Evolutionary conservation across 1,139 yeast genomes (phyloP), one percentile per base, ranked within the genome.

Genomic region (Saccharomycopsis hybrid): DNA sequence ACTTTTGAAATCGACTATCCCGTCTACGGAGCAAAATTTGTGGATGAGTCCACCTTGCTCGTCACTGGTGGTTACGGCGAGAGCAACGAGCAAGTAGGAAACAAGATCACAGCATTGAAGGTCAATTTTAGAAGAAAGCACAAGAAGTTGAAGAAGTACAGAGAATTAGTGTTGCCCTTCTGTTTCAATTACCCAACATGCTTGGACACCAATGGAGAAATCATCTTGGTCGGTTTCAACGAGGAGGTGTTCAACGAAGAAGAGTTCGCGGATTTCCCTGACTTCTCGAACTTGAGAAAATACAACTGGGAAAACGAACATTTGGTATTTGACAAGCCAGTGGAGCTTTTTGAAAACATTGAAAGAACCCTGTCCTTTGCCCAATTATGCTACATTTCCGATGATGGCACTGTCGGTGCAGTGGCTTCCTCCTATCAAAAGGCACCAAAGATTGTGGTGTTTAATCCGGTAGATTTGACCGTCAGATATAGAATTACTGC

Each of bases 21-120:
- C 0, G 75, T 88, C 13, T 85, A 83, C 60, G 94, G 87, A 1
- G 82, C 90, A 53, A 76, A 77, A 56, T 90, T 87, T 63, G 71
- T 82, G 49, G 73, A 78, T 58, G 75, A 81, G 58, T 70, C 73
- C 57, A 76, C 82, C 2, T 65, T 89, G 36, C 65, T 89, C 48
- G 85, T 85, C 31, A 80, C 89, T 4, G 98, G 98, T 41, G 98
- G 97, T 43, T 97, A 97, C 38, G 97, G 97, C 39, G 95, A 87
- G 65, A 95, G 95, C 13, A 82, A 78, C 60, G 82, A 87, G 61
- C 97, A 96, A 43, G 80, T 89, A 51, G 86, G 92, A 44, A 90
- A 90, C 65, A 88, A 85, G 63, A 71, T 90, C 58, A 80, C 89
- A n/a, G 88, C 85, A 18, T 66, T 83, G 44, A 70, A 77, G 51